Percentiles rank a stretch among this genome's conserved stretches.
Evolutionary conservation across 2,329 filamentous ascomycete genomes (phyloP).

Genomic region (Fusarium ambrosium): DNA sequence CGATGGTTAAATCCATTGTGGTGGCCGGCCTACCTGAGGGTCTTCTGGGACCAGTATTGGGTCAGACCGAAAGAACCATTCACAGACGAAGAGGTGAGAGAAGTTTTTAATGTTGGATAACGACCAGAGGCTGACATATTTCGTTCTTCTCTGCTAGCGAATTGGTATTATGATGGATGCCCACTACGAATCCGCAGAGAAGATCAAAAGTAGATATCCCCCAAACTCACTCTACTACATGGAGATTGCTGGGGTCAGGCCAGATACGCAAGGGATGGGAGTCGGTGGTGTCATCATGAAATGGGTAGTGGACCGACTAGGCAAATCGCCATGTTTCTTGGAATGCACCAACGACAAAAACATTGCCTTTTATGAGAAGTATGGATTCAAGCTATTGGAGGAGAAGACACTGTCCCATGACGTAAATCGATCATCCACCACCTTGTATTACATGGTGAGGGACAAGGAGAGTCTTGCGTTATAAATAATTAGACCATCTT

Average conservation of each 20-base stretch:
- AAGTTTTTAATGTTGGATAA: background rate
- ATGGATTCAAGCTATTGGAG: background rate
- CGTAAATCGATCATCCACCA: background rate
- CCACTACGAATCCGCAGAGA: background rate
- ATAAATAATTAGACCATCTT: background rate
- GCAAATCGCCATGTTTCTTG: background rate
- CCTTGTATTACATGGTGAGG: background rate
- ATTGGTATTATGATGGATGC: background rate
- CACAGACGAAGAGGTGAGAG: background rate
- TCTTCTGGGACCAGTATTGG: constrained; percentile 13
- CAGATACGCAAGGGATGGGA: background rate
- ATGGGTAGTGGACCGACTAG: background rate
- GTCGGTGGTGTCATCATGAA: background rate
- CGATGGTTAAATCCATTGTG: constrained; percentile 20
- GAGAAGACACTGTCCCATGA: background rate
- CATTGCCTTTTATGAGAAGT: constrained; percentile 1
- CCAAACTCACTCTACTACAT: background rate
- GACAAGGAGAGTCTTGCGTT: background rate
- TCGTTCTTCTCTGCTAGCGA: background rate
- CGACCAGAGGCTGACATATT: background rate
- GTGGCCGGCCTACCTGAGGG: constrained; percentile 15
- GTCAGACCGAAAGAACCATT: constrained; percentile 10
- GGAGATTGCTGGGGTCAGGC: background rate
- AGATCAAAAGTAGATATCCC: background rate
- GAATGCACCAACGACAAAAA: background rate